Evolutionary conservation across 169 alveolate species (phyloP), one percentile per base, ranked within the genome.

Genomic region (Amoebophrya sp.): DNA sequence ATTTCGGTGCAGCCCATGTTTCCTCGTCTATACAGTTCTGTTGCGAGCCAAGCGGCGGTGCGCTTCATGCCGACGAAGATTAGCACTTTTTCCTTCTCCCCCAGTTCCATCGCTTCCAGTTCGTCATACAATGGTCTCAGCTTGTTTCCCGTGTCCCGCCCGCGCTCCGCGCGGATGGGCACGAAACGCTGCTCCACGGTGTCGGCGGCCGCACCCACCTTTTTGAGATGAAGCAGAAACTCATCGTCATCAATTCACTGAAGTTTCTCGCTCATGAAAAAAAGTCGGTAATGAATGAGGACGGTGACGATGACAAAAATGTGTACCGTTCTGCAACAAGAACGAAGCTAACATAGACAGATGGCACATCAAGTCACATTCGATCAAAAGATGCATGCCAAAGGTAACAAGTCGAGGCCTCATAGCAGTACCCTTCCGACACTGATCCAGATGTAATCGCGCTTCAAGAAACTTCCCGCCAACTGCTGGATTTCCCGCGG

Each of bases 401-500:
- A n/a, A n/a, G n/a, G n/a, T n/a, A n/a, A n/a, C n/a, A n/a, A n/a
- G n/a, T n/a, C n/a, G n/a, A n/a, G n/a, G n/a, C n/a, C n/a, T n/a
- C n/a, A n/a, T n/a, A 0, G 3, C 39, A 7, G 33, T 18, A 23
- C 40, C 66, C 23, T 77, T n/a, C 99, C 99, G 55, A 98, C 97
- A n/a, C 96, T 95, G 90, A 96, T 92, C 94, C 94, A 96, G 88
- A 97, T 95, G 93, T 96, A 96, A 90, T 96, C 95, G 35, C 95
- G 97, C 66, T 92, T 95, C 94, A 97, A 93, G 89, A 96, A 95
- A 66, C 95, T 96, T 54, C 95, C 95, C 0, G 98, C 98, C 93
- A 97, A 94, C 90, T 95, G 97, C 93, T 97, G 97, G 40, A 97
- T 97, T 93, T 95, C 97, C 91, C 95, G 94, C 89, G 98, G 98